Evolutionary conservation across 2,329 filamentous ascomycete species (phyloP).

Genomic region (Ophiostoma himal-ulmi): DNA sequence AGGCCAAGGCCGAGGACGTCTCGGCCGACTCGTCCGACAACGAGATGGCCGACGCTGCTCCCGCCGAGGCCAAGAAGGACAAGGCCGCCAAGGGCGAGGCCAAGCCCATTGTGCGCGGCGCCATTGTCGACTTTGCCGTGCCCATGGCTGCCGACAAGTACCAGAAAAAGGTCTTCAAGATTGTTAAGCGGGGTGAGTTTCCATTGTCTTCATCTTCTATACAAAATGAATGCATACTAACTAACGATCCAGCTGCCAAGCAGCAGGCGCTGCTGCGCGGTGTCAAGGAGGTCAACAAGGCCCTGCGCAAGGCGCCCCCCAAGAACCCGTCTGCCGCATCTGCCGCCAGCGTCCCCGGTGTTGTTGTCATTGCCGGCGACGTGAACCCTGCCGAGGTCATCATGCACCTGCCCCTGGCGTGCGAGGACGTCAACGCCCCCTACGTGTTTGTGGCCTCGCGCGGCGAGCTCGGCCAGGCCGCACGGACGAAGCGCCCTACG

Average conservation of each 20-base stretch:
- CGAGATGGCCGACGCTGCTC: conserved; percentile 38
- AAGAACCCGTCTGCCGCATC: conserved; percentile 52
- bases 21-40: conserved; percentile 35
- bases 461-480: conserved; percentile 87
- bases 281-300: conserved; percentile 98
- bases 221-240: conserved; percentile 8
- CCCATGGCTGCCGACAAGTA: conserved; percentile 75
- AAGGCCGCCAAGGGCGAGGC: conserved; percentile 30
- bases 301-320: conserved; percentile 82
- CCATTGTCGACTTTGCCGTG: conserved; percentile 74
- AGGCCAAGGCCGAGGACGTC: conserved; percentile 32
- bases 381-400: conserved; percentile 99
- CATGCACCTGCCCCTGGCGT: conserved; percentile 93
- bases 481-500: conserved; percentile 91
- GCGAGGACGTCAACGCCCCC: conserved; percentile 95
- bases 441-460: conserved; percentile 93
- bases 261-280: conserved; percentile 93
- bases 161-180: conserved; percentile 61
- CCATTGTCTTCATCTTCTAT: conserved; percentile 20
- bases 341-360: conserved; percentile 51
- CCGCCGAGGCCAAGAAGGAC: conserved; percentile 28
- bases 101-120: conserved; percentile 35
- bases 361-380: conserved; percentile 92
- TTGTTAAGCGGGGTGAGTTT: conserved; percentile 51
- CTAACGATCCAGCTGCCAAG: conserved; percentile 65